Evolutionary conservation across 805 yeast genomes (phyloP).

Genomic region (Nakazawaea populi): DNA sequence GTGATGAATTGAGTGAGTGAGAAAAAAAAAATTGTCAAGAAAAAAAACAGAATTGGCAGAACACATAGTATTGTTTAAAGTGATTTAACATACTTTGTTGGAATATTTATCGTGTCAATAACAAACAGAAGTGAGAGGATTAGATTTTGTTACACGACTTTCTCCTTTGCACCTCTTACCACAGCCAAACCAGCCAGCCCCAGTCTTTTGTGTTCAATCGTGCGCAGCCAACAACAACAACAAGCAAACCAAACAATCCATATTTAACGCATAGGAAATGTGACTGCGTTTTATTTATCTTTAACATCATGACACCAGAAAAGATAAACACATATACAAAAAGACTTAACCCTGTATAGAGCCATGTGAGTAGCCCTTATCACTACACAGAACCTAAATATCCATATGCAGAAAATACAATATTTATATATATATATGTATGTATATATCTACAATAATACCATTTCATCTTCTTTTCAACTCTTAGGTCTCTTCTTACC

Average conservation of each 20-base stretch:
- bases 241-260: too few species aligned
- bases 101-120: neutral
- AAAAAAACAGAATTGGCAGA: too few species aligned
- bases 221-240: too few species aligned
- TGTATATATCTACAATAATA: too few species aligned
- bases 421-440: too few species aligned
- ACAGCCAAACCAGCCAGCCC: neutral
- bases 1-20: neutral
- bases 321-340: neutral
- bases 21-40: too few species aligned
- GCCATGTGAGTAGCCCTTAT: too few species aligned
- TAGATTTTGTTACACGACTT: neutral
- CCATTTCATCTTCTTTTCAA: neutral
- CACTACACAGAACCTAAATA: too few species aligned
- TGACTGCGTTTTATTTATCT: neutral
- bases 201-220: neutral
- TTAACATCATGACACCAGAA: constrained; percentile 3
- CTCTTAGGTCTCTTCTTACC: neutral
- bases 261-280: neutral
- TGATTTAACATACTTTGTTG: neutral
- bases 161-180: too few species aligned
- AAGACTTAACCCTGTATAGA: too few species aligned
- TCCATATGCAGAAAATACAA: too few species aligned
- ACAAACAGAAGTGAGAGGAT: neutral
- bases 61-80: neutral